Evolutionary conservation across 345 rosid genomes (phyloP).

Genomic region (Abelmoschus esculentus): DNA sequence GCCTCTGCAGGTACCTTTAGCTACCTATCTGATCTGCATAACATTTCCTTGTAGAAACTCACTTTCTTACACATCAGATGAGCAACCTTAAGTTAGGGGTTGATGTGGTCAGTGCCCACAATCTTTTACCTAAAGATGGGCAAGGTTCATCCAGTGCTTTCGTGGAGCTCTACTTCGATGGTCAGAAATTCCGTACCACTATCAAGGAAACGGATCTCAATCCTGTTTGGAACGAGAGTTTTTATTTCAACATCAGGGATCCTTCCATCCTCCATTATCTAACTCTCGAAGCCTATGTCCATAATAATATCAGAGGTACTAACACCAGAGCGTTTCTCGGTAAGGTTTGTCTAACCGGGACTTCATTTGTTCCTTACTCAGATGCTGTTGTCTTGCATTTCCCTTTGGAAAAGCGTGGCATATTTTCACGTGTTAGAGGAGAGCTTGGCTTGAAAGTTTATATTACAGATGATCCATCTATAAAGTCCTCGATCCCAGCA

Average conservation of each 20-base stretch:
- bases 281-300: constrained; percentile 65
- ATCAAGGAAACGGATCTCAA: constrained; percentile 81
- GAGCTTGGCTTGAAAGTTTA: constrained; percentile 90
- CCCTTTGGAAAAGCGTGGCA: constrained; percentile 80
- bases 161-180: constrained; percentile 84
- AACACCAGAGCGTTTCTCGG: constrained; percentile 85
- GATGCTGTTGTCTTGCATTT: constrained; percentile 90
- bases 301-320: constrained; percentile 45
- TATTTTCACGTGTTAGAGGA: constrained; percentile 89
- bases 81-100: constrained; percentile 82
- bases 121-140: constrained; percentile 91
- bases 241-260: constrained; percentile 87
- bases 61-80: constrained; percentile 29
- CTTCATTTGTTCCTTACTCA: constrained; percentile 72
- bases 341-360: constrained; percentile 69
- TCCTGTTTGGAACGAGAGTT: constrained; percentile 97
- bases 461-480: constrained; percentile 58
- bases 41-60: constrained; percentile 7
- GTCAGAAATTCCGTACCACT: constrained; percentile 77
- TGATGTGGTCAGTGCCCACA: constrained; percentile 81
- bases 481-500: constrained; percentile 47
- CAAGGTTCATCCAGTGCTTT: constrained; percentile 79
- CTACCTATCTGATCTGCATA: constrained; percentile 5
- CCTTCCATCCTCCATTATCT: constrained; percentile 72
- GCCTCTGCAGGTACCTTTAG: constrained; percentile 30